Percentiles rank a stretch among this genome's conserved stretches.
These are phyloP conservation scores for Leccinum olivaceopallidum DNA, from an alignment of 768 basidiomycete genomes.

Conservation along the genomic window DNA sequence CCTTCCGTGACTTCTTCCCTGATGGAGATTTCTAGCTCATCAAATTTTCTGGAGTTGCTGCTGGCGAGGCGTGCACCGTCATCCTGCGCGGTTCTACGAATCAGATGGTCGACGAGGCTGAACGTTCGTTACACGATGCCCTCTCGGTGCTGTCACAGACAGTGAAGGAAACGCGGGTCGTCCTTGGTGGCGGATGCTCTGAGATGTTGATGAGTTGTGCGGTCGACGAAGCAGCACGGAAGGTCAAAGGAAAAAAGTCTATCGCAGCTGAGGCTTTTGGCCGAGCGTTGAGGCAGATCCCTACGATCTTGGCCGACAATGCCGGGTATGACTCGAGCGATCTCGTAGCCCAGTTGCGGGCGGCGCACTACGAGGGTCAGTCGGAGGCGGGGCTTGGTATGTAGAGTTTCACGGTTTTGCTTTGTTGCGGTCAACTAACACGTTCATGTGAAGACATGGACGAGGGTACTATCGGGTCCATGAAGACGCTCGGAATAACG, in stretches of 20 bases:
- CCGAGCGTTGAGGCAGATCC: conserved; percentile 89
- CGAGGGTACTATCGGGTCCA: conserved; percentile 78
- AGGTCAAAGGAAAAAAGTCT: conserved; percentile 91
- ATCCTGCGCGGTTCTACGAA: conserved; percentile 96
- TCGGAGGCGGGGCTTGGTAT: conserved; percentile 84
- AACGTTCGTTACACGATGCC: conserved; percentile 96
- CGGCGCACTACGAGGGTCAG: conserved; percentile 91
- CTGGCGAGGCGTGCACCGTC: conserved; percentile 96
- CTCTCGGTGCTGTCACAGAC: conserved; percentile 97
- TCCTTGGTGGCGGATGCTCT: conserved; percentile 95
- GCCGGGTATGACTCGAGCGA: conserved; percentile 98
- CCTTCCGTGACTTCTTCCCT: background rate
- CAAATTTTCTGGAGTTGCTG: conserved; percentile 99
- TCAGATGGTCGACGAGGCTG: conserved; percentile 99
- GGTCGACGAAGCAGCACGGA: conserved; percentile 84
- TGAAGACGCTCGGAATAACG: conserved; percentile 85
- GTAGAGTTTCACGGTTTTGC: conserved; percentile 25
- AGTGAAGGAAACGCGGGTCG: conserved; percentile 92
- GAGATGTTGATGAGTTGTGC: conserved; percentile 98
- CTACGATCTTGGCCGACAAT: conserved; percentile 95
- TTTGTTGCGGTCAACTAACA: background rate
- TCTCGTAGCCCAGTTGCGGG: conserved; percentile 83
- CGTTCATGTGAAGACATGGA: conserved; percentile 71
- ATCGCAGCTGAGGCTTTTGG: conserved; percentile 93
- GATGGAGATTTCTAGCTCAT: conserved; percentile 64